Base-by-base conservation (phyloP, 1,139 yeast species). In the Sugiyamaella neomexicana region DNA sequence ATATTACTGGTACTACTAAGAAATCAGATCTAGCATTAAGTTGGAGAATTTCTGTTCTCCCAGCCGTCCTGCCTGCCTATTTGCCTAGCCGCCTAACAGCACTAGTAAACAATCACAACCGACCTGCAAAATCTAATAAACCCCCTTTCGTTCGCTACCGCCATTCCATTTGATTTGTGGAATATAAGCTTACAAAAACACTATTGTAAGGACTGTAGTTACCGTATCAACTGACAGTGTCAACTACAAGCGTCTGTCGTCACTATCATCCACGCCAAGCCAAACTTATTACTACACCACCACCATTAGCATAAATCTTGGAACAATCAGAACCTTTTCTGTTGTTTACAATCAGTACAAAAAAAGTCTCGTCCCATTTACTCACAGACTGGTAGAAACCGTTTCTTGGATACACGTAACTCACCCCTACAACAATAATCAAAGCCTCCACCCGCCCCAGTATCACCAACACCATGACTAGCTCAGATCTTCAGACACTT, bases 401-500 rank as follows among this genome's bases (percentile, higher is more conserved):
- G 39, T 6, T 17, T 13, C 17, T 37, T 9, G 17, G 17, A 20
- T 20, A 20, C 25, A 20, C 25, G 25, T 20, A 20, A 20, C 5
- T 20, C 42, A 32, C 17, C 16, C 16, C 16, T 3, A 16, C 44
- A 15, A 9, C 23, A 37, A n/a, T 15, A 20, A 20, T 3, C 25
- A 20, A 5, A 20, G 25, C 25, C 25, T 5, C n/a, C n/a, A n/a
- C n/a, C n/a, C n/a, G n/a, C n/a, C n/a, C n/a, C n/a, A n/a, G 5
- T 20, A 20, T 20, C 40, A 13, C 17, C n/a, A 7, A 23, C 44
- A 55, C n/a, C 45, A 64, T 62, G 66, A 63, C 65, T 29, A 55
- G 59, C 36, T 55, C 67, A 32, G 66, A 62, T 47, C 53, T 58
- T 36, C 49, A 61, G 20, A 56, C 57, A 44, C 55, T 71, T 29